Evolutionary conservation across 108 stramenopile genomes (phyloP).

Genomic region (Cyclotella sp.): DNA sequence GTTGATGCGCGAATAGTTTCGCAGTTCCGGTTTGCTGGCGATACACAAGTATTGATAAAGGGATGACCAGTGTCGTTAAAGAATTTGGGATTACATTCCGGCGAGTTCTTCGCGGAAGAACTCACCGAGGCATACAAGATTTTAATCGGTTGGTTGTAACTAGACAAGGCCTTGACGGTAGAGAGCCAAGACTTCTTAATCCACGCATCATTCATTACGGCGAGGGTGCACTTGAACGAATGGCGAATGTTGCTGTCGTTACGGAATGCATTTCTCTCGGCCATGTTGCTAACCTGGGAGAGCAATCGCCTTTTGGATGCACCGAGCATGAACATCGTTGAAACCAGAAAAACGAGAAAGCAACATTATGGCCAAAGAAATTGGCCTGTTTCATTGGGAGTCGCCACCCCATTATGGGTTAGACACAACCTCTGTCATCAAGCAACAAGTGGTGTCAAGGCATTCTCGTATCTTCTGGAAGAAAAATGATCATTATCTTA

Average conservation of each 20-base stretch:
- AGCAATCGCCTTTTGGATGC: constrained; percentile 3
- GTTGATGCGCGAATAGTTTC: constrained; percentile 85
- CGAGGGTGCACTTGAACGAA: not conserved
- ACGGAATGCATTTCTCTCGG: not conserved
- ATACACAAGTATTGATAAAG: constrained; percentile 74
- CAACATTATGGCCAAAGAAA: not conserved
- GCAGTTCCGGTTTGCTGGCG: constrained; percentile 91
- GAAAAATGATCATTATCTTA: too few relatives aligned
- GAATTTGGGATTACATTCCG: too few relatives aligned
- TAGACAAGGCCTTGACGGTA: constrained; percentile 22
- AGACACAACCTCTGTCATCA: too few relatives aligned
- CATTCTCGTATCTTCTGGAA: too few relatives aligned
- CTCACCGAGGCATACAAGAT: constrained; percentile 34
- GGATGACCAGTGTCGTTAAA: constrained; percentile 1
- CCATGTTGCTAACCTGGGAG: not conserved
- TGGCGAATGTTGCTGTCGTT: not conserved
- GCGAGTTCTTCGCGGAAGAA: too few relatives aligned
- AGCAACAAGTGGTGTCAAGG: too few relatives aligned
- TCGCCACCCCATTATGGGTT: too few relatives aligned
- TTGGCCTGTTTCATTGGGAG: too few relatives aligned
- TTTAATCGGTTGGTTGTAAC: constrained; percentile 19
- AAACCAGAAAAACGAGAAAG: too few relatives aligned
- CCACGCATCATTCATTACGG: not conserved
- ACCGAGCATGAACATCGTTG: too few relatives aligned
- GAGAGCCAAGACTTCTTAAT: constrained; percentile 10